These are phyloP conservation scores for Calonectria montana DNA, from an alignment of 2,329 filamentous ascomycete species.

Conservation along the genomic window DNA sequence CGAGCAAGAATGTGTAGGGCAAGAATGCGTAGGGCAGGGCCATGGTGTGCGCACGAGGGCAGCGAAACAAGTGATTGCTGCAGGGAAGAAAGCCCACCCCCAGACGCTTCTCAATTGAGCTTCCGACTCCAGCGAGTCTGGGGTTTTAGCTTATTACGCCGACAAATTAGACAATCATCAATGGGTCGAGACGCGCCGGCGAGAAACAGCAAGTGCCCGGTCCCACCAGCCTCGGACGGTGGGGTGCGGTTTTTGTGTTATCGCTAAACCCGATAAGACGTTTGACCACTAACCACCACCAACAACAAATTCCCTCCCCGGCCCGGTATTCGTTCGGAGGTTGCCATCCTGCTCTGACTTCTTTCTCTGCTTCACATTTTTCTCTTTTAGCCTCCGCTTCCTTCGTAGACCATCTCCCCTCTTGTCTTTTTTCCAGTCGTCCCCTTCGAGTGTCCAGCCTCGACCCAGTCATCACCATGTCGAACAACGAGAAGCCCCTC, in stretches of 20 bases:
- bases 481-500: constrained; percentile 75
- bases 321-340: constrained; percentile 43
- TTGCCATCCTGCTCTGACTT: constrained; percentile 33
- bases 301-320: constrained; percentile 44
- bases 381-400: constrained; percentile 14
- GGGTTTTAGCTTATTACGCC: constrained; percentile 8
- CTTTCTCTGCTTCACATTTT: constrained; percentile 14
- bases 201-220: not conserved
- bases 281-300: constrained; percentile 35
- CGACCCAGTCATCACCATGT: constrained; percentile 33
- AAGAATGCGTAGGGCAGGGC: not conserved
- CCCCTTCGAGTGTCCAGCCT: constrained; percentile 11
- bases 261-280: constrained; percentile 40
- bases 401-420: constrained; percentile 21
- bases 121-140: constrained; percentile 6
- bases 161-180: constrained; percentile 15
- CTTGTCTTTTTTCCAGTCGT: constrained; percentile 16
- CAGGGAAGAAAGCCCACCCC: constrained; percentile 10
- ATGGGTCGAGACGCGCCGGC: constrained; percentile 6
- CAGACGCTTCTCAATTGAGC: constrained; percentile 12
- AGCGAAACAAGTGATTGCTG: not conserved
- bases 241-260: constrained; percentile 31
- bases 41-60: not conserved
- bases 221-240: constrained; percentile 5
- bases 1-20: not conserved